Percentiles rank a stretch among this genome's conserved stretches.
Evolutionary conservation across 345 rosid genomes (phyloP).

Genomic region (Melaleuca quinquenervia): DNA sequence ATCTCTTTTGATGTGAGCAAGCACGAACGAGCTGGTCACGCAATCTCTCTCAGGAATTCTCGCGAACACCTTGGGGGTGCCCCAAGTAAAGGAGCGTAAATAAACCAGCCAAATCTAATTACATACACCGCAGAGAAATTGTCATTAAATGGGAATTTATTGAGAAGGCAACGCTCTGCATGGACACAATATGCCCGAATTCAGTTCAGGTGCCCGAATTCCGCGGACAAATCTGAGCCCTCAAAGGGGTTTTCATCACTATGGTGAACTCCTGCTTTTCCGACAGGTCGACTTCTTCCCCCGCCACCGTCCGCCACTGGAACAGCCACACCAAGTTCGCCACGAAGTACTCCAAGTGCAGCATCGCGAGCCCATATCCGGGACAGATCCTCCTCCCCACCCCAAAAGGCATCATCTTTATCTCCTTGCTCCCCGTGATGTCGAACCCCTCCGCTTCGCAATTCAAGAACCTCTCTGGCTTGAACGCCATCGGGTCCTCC

Average conservation of each 20-base stretch:
- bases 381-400: constrained; percentile 5
- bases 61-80: neutral
- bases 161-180: neutral
- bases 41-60: neutral
- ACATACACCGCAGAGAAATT: neutral
- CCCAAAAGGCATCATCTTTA: constrained; percentile 8
- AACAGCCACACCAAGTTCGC: constrained; percentile 1
- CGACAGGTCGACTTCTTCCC: neutral
- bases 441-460: neutral
- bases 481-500: constrained; percentile 8
- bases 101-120: too few species aligned
- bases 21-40: too few species aligned
- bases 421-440: neutral
- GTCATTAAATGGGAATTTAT: too few species aligned
- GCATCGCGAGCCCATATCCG: neutral
- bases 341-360: constrained; percentile 2
- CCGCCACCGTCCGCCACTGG: neutral
- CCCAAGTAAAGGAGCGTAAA: neutral
- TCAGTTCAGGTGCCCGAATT: neutral
- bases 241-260: constrained; percentile 3
- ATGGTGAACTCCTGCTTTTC: neutral
- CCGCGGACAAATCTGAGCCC: neutral
- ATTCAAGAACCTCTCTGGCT: constrained; percentile 2
- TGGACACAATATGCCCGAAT: neutral
- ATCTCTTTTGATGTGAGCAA: too few species aligned